These are phyloP conservation scores for Backusella tarrabulga DNA, from an alignment of 192 early-diverging fungal species.

Conservation along the genomic window DNA sequence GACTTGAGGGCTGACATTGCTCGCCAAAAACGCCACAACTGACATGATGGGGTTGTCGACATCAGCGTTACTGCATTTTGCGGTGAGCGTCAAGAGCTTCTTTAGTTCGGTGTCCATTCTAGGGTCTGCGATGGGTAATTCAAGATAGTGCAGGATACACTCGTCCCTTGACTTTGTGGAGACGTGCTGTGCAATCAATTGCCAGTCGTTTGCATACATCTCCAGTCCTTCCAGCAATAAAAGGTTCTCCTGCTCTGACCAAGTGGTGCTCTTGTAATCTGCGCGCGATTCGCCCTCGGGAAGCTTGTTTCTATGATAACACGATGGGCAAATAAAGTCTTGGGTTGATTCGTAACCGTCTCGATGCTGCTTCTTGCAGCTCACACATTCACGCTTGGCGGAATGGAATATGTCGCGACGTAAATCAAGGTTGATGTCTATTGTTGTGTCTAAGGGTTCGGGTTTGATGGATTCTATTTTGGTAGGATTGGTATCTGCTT, in stretches of 20 bases:
- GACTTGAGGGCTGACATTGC: constrained; percentile 85
- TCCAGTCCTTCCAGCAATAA: constrained; percentile 92
- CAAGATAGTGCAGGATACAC: constrained; percentile 88
- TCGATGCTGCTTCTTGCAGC: not conserved
- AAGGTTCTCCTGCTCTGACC: constrained; percentile 90
- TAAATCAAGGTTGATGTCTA: constrained; percentile 21
- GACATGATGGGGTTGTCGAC: constrained; percentile 88
- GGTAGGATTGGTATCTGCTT: not conserved
- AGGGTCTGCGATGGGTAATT: constrained; percentile 89
- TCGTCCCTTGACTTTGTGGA: constrained; percentile 85
- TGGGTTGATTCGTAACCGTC: not conserved
- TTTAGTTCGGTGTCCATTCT: constrained; percentile 53
- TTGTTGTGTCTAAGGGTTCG: not conserved
- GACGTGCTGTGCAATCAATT: constrained; percentile 87
- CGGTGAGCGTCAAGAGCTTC: constrained; percentile 62
- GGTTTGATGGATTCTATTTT: not conserved
- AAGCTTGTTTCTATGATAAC: not conserved
- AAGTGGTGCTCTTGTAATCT: constrained; percentile 41
- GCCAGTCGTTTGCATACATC: constrained; percentile 94
- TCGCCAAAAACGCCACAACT: constrained; percentile 87
- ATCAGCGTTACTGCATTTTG: constrained; percentile 41
- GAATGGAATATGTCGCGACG: constrained; percentile 4
- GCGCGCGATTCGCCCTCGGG: not conserved
- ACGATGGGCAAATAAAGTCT: not conserved
- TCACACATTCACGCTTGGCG: not conserved